A percentile compares a stretch with the other conserved stretches of the same genome.
Conservation (phyloP, 2,329 filamentous ascomycete genomes). For the Verticillium isaacii region DNA sequence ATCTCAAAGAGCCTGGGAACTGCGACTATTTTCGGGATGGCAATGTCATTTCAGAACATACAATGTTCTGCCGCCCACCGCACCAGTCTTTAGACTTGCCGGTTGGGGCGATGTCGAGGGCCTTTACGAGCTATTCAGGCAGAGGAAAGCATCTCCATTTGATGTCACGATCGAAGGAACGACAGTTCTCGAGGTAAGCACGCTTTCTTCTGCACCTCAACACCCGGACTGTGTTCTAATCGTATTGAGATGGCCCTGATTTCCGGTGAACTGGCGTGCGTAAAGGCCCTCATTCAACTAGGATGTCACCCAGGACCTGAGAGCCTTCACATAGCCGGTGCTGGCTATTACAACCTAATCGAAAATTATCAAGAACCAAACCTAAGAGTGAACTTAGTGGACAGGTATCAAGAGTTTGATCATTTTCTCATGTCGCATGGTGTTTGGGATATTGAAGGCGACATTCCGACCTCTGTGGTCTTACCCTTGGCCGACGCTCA, state of each 20-base stretch:
- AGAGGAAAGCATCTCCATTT: background rate
- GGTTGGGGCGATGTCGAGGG: background rate
- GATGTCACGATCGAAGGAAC: background rate
- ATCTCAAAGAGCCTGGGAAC: background rate
- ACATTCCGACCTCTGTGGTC: background rate
- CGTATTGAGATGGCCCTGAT: background rate
- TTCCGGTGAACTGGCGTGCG: background rate
- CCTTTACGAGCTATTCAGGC: background rate
- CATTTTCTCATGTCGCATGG: background rate
- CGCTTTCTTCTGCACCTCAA: background rate
- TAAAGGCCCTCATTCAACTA: background rate
- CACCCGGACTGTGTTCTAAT: background rate
- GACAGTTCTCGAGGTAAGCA: background rate
- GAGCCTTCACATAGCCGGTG: background rate
- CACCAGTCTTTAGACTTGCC: rapidly evolving
- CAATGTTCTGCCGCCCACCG: background rate
- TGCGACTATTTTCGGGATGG: background rate
- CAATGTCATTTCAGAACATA: background rate
- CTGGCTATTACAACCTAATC: background rate
- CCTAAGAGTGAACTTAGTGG: background rate
- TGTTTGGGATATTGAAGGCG: background rate
- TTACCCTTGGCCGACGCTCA: background rate
- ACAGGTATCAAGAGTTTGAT: background rate
- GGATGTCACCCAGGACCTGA: background rate
- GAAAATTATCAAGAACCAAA: too few species aligned